These are phyloP conservation scores for Pinus albicaulis DNA, from an alignment of 75 land plant genomes.

Conservation along the genomic window DNA sequence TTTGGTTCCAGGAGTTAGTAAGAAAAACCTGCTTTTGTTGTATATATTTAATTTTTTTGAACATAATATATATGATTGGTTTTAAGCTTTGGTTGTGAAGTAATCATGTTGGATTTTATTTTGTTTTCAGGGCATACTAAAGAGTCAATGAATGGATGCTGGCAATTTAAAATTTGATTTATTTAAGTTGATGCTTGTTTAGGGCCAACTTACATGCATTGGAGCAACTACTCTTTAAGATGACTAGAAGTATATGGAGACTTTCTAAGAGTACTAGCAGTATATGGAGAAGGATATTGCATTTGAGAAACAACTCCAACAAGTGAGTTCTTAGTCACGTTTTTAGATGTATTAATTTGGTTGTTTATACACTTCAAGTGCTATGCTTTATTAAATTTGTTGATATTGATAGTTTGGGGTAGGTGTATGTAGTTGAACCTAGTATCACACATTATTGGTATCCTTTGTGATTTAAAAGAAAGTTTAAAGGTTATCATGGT, in stretches of 20 bases:
- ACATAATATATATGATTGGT: too few species aligned
- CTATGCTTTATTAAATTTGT: background rate
- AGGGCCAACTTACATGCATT: slow-evolving; percentile 87
- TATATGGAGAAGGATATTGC: slow-evolving; percentile 17
- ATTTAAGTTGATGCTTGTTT: slow-evolving; percentile 98
- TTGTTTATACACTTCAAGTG: background rate
- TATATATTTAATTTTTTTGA: too few species aligned
- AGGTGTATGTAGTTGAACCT: slow-evolving; percentile 92
- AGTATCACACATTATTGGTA: slow-evolving; percentile 89
- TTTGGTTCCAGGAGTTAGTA: too few species aligned
- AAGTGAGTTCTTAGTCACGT: slow-evolving; percentile 18
- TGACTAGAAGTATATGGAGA: slow-evolving; percentile 20
- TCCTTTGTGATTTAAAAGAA: slow-evolving; percentile 86
- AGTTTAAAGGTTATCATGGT: slow-evolving; percentile 95
- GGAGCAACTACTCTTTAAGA: slow-evolving; percentile 98
- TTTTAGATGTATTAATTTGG: background rate
- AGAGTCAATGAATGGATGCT: slow-evolving; percentile 98
- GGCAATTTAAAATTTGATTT: too few species aligned
- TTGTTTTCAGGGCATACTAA: slow-evolving; percentile 51
- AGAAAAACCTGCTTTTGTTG: too few species aligned
- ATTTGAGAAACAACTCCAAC: slow-evolving; percentile 91
- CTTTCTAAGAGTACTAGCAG: too few species aligned
- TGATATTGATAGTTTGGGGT: slow-evolving; percentile 2
- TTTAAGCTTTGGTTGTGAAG: too few species aligned
- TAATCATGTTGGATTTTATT: background rate